Evolutionary conservation across 805 yeast species (phyloP).

Genomic region (Tetrapisispora taiwanensis): DNA sequence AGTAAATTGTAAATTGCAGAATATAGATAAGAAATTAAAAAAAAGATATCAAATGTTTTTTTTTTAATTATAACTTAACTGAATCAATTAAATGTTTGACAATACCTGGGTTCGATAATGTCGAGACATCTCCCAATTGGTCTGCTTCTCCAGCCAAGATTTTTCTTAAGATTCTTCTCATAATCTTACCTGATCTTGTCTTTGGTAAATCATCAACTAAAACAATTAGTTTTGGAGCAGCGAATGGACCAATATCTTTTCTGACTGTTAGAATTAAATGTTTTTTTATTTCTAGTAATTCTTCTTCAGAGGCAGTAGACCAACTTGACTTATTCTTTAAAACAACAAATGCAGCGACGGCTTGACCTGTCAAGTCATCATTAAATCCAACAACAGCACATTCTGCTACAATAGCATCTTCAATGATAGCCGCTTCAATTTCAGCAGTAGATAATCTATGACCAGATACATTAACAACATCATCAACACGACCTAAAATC

Average conservation of each 20-base stretch:
- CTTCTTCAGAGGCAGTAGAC: constrained; percentile 31
- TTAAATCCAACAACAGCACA: constrained; percentile 77
- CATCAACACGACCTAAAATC: constrained; percentile 82
- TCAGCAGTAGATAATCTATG: constrained; percentile 85
- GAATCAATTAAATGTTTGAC: constrained; percentile 55
- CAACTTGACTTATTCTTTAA: constrained; percentile 42
- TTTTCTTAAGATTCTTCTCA: constrained; percentile 79
- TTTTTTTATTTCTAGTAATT: constrained; percentile 45
- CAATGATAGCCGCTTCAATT: constrained; percentile 73
- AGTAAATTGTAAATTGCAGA: background rate
- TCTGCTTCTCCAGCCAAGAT: constrained; percentile 66
- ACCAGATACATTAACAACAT: constrained; percentile 79
- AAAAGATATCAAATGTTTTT: background rate
- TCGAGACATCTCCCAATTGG: constrained; percentile 70
- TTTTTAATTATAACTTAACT: constrained; percentile 27
- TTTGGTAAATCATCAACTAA: constrained; percentile 72
- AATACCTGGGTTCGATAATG: constrained; percentile 66
- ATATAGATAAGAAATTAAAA: background rate
- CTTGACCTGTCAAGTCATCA: constrained; percentile 80
- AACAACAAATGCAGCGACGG: constrained; percentile 74
- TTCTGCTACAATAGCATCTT: constrained; percentile 61
- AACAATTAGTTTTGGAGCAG: constrained; percentile 69
- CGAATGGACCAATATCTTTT: constrained; percentile 76
- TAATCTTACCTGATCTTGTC: constrained; percentile 79
- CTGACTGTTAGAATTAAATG: constrained; percentile 61